Evolutionary conservation across 208 protist species (phyloP).

Genomic region (Herpetomonas samuelpessoai): DNA sequence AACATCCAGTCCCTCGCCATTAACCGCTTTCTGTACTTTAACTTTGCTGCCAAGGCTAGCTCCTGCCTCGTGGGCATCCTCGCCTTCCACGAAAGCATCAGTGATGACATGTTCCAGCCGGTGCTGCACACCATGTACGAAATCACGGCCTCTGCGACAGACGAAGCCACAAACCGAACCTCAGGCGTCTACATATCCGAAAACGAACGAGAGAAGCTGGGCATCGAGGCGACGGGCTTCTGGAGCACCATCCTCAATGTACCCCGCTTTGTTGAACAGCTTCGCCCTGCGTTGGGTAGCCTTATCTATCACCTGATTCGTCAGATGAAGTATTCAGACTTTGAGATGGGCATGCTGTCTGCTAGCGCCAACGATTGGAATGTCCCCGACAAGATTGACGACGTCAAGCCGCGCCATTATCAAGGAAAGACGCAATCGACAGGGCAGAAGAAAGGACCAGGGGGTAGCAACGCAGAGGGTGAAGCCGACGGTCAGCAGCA

Average conservation of each 20-base stretch:
- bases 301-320: constrained; percentile 82
- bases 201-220: constrained; percentile 50
- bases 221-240: constrained; percentile 85
- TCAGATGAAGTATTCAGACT: constrained; percentile 90
- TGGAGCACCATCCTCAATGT: constrained; percentile 75
- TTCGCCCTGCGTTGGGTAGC: constrained; percentile 37
- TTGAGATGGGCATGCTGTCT: constrained; percentile 86
- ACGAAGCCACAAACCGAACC: background rate
- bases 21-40: constrained; percentile 59
- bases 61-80: constrained; percentile 55
- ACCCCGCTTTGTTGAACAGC: constrained; percentile 61
- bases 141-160: background rate
- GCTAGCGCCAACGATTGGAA: constrained; percentile 76
- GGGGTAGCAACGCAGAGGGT: constrained; percentile 26
- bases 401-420: constrained; percentile 86
- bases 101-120: constrained; percentile 10
- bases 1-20: constrained; percentile 57
- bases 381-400: constrained; percentile 77
- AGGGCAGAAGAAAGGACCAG: background rate
- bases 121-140: background rate
- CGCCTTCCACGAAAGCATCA: constrained; percentile 53
- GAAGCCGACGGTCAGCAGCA: background rate
- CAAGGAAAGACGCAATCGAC: constrained; percentile 45
- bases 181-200: background rate
- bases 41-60: constrained; percentile 52